A percentile compares a stretch with the other conserved stretches of the same genome.
These are phyloP conservation scores for Cadophora gregata DNA, from an alignment of 2,329 filamentous ascomycete species.

Conservation along the genomic window DNA sequence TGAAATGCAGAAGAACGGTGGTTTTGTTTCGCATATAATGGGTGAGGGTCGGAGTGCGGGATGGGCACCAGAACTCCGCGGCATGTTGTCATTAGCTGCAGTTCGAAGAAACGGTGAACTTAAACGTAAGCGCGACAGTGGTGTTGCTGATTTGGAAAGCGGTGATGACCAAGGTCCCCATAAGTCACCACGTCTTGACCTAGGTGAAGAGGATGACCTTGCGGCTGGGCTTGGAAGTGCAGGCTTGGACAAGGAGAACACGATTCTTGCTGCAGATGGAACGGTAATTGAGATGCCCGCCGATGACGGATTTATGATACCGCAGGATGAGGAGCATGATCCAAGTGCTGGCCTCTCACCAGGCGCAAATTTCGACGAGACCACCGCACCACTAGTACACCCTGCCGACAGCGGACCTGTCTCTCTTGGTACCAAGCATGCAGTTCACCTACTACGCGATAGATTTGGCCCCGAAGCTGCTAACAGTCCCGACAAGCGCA, in stretches of 20 bases:
- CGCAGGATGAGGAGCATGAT: conserved; percentile 52
- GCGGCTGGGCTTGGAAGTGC: conserved; percentile 54
- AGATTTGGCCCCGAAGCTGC: conserved; percentile 79
- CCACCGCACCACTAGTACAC: conserved; percentile 75
- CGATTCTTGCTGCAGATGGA: conserved; percentile 56
- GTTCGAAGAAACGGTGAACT: conserved; percentile 78
- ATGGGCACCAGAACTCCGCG: conserved; percentile 92
- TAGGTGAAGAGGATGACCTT: conserved; percentile 65
- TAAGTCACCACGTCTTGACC: conserved; percentile 69
- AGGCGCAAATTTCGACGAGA: conserved; percentile 77
- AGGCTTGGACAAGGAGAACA: conserved; percentile 53
- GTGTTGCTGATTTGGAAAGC: conserved; percentile 78
- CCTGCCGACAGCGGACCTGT: conserved; percentile 86
- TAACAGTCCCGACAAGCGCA: conserved; percentile 72
- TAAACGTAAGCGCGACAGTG: conserved; percentile 93
- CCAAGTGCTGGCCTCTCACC: conserved; percentile 53
- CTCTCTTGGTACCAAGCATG: conserved; percentile 90
- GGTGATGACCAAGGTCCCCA: conserved; percentile 62
- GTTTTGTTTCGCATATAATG: conserved; percentile 87
- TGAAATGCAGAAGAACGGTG: conserved; percentile 89
- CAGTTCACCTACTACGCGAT: conserved; percentile 91
- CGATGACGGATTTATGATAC: conserved; percentile 53
- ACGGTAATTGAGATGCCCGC: conserved; percentile 70
- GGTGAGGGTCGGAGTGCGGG: conserved; percentile 77
- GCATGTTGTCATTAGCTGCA: conserved; percentile 87